Base-by-base conservation (phyloP, 1,139 yeast genomes). In the Kodamaea arcana region DNA sequence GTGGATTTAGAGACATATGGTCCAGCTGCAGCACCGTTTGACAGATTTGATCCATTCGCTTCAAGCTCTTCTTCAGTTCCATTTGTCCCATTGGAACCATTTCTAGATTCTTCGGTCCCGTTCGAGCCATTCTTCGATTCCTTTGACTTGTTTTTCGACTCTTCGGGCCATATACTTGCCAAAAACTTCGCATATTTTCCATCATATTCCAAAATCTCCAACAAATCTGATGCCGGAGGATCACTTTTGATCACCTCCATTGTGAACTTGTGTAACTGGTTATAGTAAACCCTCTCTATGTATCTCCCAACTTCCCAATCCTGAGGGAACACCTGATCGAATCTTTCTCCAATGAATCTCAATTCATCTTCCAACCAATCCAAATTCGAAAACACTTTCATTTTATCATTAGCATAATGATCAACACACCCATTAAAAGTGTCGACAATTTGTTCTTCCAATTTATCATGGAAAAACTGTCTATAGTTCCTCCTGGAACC, bases 321-420 rank as follows among this genome's bases (percentile, higher is more conserved):
- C 9, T 48, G 43, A 0, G 85, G 82, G 21, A 94, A 88, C 34
- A 81, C 69, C n/a, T 65, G 67, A 2, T 70, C 58, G 31, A 87
- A 61, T 15, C 77, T 78, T 26, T 74, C 73, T 36, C 76, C 72
- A 2, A 83, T 86, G 40, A 81, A 72, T 22, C 72, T 60, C 40
- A 92, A 61, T 50, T 92, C 97, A 43, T 83, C 82, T 54, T 83
- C 88, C 14, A 90, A 73, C 94, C 97, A 90, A 38, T 80, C 82
- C 34, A 90, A 62, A 43, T 83, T 80, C 27, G 82, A 83, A 42
- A 83, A 69, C 2, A 90, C 78, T 15, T 69, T 72, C 56, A 78
- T 76, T 29, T 66, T 68, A 37, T 74, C 78, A 10, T 72, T 64
- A 3, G 63, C 54, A 48, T 72, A 83, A 35, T 82, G 79, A 32